Percentiles rank a stretch among this genome's conserved stretches.
Conservation (phyloP, 805 yeast genomes). For the Schwanniomyces occidentalis region DNA sequence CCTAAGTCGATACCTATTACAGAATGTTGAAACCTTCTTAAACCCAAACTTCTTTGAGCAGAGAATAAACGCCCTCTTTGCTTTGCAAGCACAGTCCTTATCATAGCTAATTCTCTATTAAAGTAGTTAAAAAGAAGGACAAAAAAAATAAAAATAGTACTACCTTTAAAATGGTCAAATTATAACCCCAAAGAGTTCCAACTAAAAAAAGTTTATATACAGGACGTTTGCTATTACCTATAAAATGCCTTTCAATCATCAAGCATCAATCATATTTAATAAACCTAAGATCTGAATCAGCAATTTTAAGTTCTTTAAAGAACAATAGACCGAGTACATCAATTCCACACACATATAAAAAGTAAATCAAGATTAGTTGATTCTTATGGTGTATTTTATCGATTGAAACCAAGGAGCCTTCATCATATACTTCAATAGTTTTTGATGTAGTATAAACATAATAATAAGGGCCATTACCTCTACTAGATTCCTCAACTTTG, state of each 20-base stretch:
- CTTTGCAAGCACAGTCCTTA: background rate
- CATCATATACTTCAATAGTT: conserved; percentile 14
- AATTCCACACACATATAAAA: conserved; percentile 9
- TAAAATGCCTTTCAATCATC: no score
- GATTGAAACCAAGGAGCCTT: conserved; percentile 7
- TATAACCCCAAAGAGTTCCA: no score
- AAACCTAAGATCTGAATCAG: no score
- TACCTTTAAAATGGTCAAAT: no score
- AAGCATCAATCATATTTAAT: no score
- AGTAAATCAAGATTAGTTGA: conserved; percentile 1
- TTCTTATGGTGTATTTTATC: background rate
- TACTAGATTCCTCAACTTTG: background rate
- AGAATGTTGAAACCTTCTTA: conserved; percentile 19
- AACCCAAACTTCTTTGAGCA: no score
- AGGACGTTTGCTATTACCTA: no score
- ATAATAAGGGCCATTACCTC: conserved; percentile 5
- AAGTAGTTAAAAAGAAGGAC: no score
- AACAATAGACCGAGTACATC: conserved; percentile 12
- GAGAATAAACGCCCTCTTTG: background rate
- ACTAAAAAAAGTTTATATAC: no score
- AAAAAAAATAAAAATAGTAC: no score
- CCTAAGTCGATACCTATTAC: conserved; percentile 84
- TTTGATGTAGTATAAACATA: conserved; percentile 15
- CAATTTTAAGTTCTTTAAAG: conserved; percentile 6
- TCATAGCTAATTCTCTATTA: background rate